These are phyloP conservation scores for Verbascum thapsus DNA, from an alignment of 257 asterid species.

Conservation along the genomic window DNA sequence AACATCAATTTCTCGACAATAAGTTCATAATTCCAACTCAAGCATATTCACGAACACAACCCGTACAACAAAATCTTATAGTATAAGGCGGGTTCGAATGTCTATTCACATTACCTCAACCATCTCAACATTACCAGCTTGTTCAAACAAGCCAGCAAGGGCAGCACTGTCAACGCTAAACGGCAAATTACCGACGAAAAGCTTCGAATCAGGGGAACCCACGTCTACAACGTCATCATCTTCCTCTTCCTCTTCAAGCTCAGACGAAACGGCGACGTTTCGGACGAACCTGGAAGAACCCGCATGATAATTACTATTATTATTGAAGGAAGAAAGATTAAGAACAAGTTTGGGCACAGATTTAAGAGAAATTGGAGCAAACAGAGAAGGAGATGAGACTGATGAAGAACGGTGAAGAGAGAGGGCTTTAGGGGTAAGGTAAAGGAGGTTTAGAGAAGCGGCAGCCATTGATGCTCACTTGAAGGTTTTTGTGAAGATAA, in stretches of 20 bases:
- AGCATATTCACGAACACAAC: too few species aligned
- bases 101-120: too few species aligned
- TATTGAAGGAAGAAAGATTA: slow-evolving; percentile 36
- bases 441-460: slow-evolving; percentile 58
- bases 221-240: slow-evolving; percentile 13
- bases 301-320: slow-evolving; percentile 13
- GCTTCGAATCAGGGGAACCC: slow-evolving; percentile 57
- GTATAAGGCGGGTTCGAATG: too few species aligned
- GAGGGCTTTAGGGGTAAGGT: slow-evolving; percentile 48
- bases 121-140: slow-evolving; percentile 78
- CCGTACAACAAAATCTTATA: slow-evolving; percentile 6
- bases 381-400: slow-evolving; percentile 33
- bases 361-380: slow-evolving; percentile 42
- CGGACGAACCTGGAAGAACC: slow-evolving; percentile 39
- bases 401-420: slow-evolving; percentile 40
- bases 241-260: slow-evolving; percentile 43
- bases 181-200: slow-evolving; percentile 91
- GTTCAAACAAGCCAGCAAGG: slow-evolving; percentile 72
- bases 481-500: slow-evolving; percentile 38
- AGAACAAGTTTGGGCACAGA: slow-evolving; percentile 40
- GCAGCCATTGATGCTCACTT: slow-evolving; percentile 65
- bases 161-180: slow-evolving; percentile 66
- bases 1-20: too few species aligned
- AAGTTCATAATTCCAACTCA: too few species aligned
- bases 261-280: slow-evolving; percentile 62